Percentiles rank a stretch among this genome's conserved stretches.
Evolutionary conservation across 768 basidiomycete species (phyloP).

Genomic region (Flagelloscypha sp.): DNA sequence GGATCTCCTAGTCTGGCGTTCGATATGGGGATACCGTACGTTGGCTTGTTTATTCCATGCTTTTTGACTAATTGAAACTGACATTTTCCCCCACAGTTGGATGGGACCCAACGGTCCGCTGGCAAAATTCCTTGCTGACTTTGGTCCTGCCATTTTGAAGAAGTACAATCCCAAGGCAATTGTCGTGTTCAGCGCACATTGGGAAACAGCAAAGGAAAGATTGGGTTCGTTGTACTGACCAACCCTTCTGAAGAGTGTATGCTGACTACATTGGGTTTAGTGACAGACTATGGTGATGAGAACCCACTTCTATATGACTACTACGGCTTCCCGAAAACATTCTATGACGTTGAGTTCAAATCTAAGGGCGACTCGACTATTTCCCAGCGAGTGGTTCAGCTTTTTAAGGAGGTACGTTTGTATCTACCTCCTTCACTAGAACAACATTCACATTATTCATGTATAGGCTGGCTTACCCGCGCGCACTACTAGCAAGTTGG

Average conservation of each 20-base stretch:
- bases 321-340: slow-evolving; percentile 51
- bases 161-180: slow-evolving; percentile 77
- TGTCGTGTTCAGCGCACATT: slow-evolving; percentile 77
- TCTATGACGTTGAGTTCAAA: slow-evolving; percentile 61
- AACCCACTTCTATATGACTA: slow-evolving; percentile 74
- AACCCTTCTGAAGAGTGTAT: too few species aligned
- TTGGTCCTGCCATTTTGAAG: slow-evolving; percentile 52
- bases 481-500: slow-evolving; percentile 37
- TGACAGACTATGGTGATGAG: slow-evolving; percentile 69
- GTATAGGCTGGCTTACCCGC: slow-evolving; percentile 45
- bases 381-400: slow-evolving; percentile 49
- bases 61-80: slow-evolving; percentile 12
- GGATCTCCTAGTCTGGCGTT: slow-evolving; percentile 50
- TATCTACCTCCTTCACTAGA: background rate
- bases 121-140: slow-evolving; percentile 51
- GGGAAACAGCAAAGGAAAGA: slow-evolving; percentile 57
- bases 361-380: slow-evolving; percentile 55
- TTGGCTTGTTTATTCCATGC: background rate
- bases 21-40: slow-evolving; percentile 14
- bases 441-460: background rate
- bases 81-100: slow-evolving; percentile 7
- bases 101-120: slow-evolving; percentile 48
- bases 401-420: slow-evolving; percentile 42
- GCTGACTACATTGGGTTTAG: slow-evolving; percentile 26
- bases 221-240: too few species aligned